Conservation (phyloP, 345 rosid species). For the Eucalyptus marginata region DNA sequence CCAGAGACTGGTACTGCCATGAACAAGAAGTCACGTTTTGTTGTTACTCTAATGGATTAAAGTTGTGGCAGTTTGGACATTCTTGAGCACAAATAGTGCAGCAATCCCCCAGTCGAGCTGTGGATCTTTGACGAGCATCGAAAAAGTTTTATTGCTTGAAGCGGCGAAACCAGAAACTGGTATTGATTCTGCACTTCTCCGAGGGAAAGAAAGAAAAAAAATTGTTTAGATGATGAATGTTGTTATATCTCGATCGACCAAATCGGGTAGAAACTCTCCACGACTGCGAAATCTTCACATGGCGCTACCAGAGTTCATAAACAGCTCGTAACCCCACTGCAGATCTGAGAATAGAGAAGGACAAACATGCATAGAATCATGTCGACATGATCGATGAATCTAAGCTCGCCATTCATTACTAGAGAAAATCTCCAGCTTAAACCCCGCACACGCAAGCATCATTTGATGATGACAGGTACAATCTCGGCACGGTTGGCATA, state of each 20-base stretch:
- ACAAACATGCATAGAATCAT: background rate
- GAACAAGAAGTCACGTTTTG: too few relatives aligned
- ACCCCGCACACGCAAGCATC: background rate
- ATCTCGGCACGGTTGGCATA: background rate
- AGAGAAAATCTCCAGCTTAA: background rate
- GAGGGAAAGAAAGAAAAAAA: too few relatives aligned
- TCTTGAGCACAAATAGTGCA: background rate
- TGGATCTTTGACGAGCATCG: background rate
- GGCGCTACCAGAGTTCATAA: background rate
- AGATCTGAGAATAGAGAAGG: background rate
- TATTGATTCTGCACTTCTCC: too few relatives aligned
- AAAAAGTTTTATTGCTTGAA: background rate
- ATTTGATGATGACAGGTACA: background rate
- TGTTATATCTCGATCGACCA: too few relatives aligned
- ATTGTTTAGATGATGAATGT: too few relatives aligned
- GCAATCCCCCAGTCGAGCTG: background rate
- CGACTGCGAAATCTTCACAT: background rate
- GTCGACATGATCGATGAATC: background rate
- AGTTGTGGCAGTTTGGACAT: too few relatives aligned
- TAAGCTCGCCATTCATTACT: background rate
- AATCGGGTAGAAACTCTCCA: background rate
- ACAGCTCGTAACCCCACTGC: background rate
- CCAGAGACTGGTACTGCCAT: too few relatives aligned
- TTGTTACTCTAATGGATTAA: too few relatives aligned
- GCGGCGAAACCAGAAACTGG: too few relatives aligned